These are phyloP conservation scores for Entonaema liquescens DNA, from an alignment of 495 filamentous ascomycete genomes.

Conservation along the genomic window DNA sequence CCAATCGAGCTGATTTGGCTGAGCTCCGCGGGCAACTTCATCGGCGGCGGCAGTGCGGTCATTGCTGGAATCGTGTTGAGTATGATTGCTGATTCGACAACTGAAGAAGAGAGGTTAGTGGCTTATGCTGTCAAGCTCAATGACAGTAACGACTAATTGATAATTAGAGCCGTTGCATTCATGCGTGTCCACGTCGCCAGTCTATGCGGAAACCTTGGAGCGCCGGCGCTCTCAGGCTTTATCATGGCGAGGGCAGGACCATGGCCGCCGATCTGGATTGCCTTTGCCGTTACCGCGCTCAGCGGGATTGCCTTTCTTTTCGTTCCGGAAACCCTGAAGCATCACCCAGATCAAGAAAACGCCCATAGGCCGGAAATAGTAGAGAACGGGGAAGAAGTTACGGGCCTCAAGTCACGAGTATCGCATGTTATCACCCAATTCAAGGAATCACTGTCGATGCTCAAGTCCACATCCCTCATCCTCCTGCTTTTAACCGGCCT, in stretches of 20 bases:
- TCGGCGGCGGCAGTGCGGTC: slow-evolving; percentile 65
- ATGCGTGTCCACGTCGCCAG: slow-evolving; percentile 40
- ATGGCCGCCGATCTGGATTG: slow-evolving; percentile 63
- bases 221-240: slow-evolving; percentile 59
- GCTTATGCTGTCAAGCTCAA: background rate
- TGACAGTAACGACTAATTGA: slow-evolving; percentile 57
- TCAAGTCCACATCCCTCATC: slow-evolving; percentile 40
- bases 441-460: slow-evolving; percentile 38
- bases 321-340: slow-evolving; percentile 58
- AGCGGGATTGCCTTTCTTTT: slow-evolving; percentile 46
- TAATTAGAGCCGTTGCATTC: slow-evolving; percentile 55
- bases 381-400: background rate
- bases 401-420: slow-evolving; percentile 9
- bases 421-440: slow-evolving; percentile 31
- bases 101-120: slow-evolving; percentile 60
- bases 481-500: slow-evolving; percentile 41
- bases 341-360: slow-evolving; percentile 9
- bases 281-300: slow-evolving; percentile 38
- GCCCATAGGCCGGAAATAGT: background rate
- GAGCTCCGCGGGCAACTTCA: slow-evolving; percentile 56
- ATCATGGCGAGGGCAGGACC: slow-evolving; percentile 62
- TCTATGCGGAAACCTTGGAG: slow-evolving; percentile 54
- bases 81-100: slow-evolving; percentile 66
- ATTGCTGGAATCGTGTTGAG: slow-evolving; percentile 61
- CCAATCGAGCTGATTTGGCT: slow-evolving; percentile 63